phyloP scores from a whole-genome alignment of 129 eudicot genomes.

The Gnaphalium uliginosum region DNA sequence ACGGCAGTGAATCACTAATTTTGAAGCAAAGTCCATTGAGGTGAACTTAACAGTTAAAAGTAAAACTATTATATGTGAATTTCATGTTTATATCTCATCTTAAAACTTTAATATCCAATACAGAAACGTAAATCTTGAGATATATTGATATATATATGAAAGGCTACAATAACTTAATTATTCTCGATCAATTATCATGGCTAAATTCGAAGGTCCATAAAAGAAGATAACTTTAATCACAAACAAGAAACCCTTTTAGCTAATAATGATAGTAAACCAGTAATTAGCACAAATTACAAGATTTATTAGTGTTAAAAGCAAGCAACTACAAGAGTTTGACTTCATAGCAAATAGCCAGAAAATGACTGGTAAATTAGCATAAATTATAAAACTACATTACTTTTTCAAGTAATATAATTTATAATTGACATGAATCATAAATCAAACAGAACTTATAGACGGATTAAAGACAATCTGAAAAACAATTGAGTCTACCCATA shows the following conservation, averaged over 20 bases:
- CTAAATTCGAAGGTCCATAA: background rate
- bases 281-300: constrained; percentile 16
- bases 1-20: background rate
- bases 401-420: background rate
- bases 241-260: constrained; percentile 4
- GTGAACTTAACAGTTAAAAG: background rate
- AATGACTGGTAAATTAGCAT: constrained; percentile 13
- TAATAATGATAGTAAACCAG: constrained; percentile 18
- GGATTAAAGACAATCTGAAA: constrained; percentile 5
- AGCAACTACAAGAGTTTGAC: constrained; percentile 24
- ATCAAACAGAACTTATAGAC: constrained; percentile 13
- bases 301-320: background rate
- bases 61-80: too few species aligned
- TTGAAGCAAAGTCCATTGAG: background rate
- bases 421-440: background rate
- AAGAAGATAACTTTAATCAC: background rate
- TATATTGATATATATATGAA: too few species aligned
- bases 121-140: background rate
- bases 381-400: background rate
- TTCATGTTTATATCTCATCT: background rate
- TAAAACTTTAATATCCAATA: too few species aligned
- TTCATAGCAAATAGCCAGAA: background rate
- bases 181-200: background rate
- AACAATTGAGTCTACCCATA: constrained; percentile 22
- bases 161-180: background rate